phyloP scores from a whole-genome alignment of 495 filamentous ascomycete genomes.

The Apodospora peruviana region DNA sequence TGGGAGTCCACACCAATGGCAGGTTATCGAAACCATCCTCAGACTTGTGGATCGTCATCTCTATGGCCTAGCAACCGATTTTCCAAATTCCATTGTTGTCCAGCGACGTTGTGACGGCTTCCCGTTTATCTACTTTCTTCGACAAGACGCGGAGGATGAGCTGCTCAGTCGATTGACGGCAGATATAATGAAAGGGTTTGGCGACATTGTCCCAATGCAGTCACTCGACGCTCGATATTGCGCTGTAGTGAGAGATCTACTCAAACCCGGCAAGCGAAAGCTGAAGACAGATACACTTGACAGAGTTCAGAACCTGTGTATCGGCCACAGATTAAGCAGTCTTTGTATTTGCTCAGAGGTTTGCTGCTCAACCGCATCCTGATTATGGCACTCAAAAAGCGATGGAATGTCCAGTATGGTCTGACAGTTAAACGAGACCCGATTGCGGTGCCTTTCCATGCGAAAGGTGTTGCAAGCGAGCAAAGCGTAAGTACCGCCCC shows the following conservation, averaged over 20 bases:
- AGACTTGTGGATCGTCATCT: conserved; percentile 33
- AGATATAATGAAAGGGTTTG: conserved; percentile 30
- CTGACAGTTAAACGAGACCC: conserved; percentile 30
- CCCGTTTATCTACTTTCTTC: conserved; percentile 42
- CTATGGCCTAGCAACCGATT: conserved; percentile 26
- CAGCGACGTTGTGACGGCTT: conserved; percentile 27
- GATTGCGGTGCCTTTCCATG: conserved; percentile 29
- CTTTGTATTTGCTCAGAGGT: conserved; percentile 24
- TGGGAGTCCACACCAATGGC: conserved; percentile 47
- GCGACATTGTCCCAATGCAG: conserved; percentile 21
- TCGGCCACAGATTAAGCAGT: conserved; percentile 13
- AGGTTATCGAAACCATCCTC: conserved; percentile 36
- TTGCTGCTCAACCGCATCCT: conserved; percentile 34
- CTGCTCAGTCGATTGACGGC: conserved; percentile 29
- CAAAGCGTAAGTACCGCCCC: no score
- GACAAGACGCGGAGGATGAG: conserved; percentile 38
- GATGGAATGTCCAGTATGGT: conserved; percentile 40
- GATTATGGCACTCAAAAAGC: conserved; percentile 32
- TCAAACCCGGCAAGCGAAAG: conserved; percentile 12
- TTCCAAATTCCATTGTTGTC: conserved; percentile 39
- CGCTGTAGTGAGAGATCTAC: conserved; percentile 34
- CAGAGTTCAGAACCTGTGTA: conserved; percentile 18
- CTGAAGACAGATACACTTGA: conserved; percentile 11
- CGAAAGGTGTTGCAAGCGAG: conserved; percentile 10
- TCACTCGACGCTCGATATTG: conserved; percentile 22